Percentiles rank a stretch among this genome's conserved stretches.
These are phyloP conservation scores for Sonneratia alba DNA, from an alignment of 345 rosid species.

Conservation along the genomic window DNA sequence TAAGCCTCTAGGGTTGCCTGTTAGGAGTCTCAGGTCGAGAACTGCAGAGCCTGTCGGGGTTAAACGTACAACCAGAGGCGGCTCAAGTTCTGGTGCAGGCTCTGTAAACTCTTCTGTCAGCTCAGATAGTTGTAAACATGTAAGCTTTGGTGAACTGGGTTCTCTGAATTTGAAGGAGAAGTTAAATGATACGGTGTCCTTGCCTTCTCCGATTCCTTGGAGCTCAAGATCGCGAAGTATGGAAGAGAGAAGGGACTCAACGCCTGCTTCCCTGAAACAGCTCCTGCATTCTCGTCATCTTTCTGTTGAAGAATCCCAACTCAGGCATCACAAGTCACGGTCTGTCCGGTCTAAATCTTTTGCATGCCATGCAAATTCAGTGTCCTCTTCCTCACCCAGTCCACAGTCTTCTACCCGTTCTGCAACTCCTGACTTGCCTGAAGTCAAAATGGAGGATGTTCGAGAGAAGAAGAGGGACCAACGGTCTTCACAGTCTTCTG, in stretches of 20 bases:
- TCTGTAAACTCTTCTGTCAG: constrained; percentile 18
- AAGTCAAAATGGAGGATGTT: constrained; percentile 24
- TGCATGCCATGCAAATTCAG: constrained; percentile 34
- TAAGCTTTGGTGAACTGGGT: constrained; percentile 23
- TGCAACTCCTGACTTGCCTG: constrained; percentile 25
- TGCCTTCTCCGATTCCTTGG: constrained; percentile 34
- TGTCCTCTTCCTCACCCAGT: constrained; percentile 26
- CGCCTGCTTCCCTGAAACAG: constrained; percentile 5
- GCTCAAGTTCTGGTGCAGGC: constrained; percentile 21
- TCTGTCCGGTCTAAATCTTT: constrained; percentile 42
- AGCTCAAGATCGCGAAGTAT: constrained; percentile 30
- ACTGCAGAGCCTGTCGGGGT: constrained; percentile 10
- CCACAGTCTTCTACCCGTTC: constrained; percentile 35
- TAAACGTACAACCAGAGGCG: constrained; percentile 23
- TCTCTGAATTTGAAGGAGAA: constrained; percentile 24
- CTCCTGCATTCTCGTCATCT: constrained; percentile 42
- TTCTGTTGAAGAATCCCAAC: constrained; percentile 53
- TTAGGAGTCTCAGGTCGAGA: constrained; percentile 58
- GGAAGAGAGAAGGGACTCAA: constrained; percentile 26
- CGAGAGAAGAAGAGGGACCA: constrained; percentile 26
- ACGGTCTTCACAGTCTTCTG: constrained; percentile 24
- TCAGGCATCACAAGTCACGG: constrained; percentile 26
- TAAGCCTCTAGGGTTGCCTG: constrained; percentile 65
- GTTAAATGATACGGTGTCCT: constrained; percentile 21
- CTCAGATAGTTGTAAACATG: constrained; percentile 17